Conservation (phyloP, 495 filamentous ascomycete genomes). For the Penicillium cosmopolitanum region DNA sequence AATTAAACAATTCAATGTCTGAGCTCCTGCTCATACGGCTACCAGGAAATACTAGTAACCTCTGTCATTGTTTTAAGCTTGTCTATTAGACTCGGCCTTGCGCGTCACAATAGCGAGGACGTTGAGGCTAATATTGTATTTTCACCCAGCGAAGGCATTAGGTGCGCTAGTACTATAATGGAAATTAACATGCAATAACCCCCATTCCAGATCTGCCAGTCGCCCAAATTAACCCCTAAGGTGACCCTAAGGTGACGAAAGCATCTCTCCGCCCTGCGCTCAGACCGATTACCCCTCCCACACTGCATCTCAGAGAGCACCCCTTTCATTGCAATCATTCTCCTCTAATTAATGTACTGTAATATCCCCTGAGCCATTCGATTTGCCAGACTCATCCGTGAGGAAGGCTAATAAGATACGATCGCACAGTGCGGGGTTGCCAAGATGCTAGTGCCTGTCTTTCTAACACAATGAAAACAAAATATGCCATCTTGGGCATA, state of each 20-base stretch:
- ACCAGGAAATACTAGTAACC: too few relatives aligned
- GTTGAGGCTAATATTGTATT: too few relatives aligned
- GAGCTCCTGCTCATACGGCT: too few relatives aligned
- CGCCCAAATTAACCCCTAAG: neutral
- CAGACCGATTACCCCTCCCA: conserved; percentile 7
- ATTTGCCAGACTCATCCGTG: neutral
- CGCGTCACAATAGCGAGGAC: too few relatives aligned
- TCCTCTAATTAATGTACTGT: too few relatives aligned
- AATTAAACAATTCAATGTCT: too few relatives aligned
- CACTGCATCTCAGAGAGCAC: neutral
- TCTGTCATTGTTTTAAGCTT: too few relatives aligned
- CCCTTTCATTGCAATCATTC: neutral
- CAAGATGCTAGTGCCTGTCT: neutral
- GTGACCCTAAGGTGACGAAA: neutral
- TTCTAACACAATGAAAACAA: neutral
- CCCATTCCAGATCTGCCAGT: neutral
- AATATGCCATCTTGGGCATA: neutral
- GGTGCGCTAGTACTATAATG: neutral
- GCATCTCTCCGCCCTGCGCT: conserved; percentile 2
- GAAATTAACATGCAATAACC: neutral
- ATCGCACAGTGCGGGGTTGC: conserved; percentile 4
- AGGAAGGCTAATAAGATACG: neutral
- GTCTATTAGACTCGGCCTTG: too few relatives aligned
- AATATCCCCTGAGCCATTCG: neutral
- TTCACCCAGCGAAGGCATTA: too few relatives aligned